phyloP scores from a whole-genome alignment of 2,329 filamentous ascomycete genomes.

The Paecilomyces sp. region DNA sequence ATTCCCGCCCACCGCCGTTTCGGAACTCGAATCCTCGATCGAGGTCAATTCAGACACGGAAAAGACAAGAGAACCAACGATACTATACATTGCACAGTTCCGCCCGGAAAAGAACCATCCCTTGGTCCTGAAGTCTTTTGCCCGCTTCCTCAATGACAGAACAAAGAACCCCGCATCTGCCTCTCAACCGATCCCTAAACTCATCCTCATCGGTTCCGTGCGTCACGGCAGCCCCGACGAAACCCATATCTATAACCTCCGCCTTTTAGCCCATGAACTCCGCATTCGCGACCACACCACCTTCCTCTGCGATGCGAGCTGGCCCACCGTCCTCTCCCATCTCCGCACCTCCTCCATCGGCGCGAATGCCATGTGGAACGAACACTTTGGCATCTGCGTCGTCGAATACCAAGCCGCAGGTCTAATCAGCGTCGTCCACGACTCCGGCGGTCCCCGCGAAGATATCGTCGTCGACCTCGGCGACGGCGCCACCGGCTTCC shows the following conservation, averaged over 20 bases:
- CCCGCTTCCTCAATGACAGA: constrained; percentile 58
- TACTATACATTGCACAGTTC: constrained; percentile 96
- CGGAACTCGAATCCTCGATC: constrained; percentile 70
- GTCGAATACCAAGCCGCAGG: constrained; percentile 97
- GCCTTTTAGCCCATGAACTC: constrained; percentile 79
- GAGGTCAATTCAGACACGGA: constrained; percentile 65
- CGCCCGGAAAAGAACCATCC: constrained; percentile 95
- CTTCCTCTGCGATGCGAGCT: constrained; percentile 84
- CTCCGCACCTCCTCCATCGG: constrained; percentile 71
- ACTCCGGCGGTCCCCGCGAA: constrained; percentile 84
- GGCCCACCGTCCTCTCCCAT: constrained; percentile 78
- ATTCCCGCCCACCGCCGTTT: constrained; percentile 87
- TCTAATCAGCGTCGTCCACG: constrained; percentile 83
- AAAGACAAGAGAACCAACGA: constrained; percentile 57
- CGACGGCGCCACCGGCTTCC: constrained; percentile 76
- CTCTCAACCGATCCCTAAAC: constrained; percentile 44
- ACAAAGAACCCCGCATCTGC: constrained; percentile 44
- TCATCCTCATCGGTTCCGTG: constrained; percentile 89
- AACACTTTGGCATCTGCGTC: constrained; percentile 97
- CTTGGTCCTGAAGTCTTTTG: constrained; percentile 77
- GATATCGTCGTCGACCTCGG: constrained; percentile 85
- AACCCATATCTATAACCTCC: constrained; percentile 71
- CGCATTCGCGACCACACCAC: constrained; percentile 75
- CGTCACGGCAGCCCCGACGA: constrained; percentile 54
- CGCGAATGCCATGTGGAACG: constrained; percentile 99